Conservation (phyloP, 116 monocot genomes). For the Posidonia oceanica region DNA sequence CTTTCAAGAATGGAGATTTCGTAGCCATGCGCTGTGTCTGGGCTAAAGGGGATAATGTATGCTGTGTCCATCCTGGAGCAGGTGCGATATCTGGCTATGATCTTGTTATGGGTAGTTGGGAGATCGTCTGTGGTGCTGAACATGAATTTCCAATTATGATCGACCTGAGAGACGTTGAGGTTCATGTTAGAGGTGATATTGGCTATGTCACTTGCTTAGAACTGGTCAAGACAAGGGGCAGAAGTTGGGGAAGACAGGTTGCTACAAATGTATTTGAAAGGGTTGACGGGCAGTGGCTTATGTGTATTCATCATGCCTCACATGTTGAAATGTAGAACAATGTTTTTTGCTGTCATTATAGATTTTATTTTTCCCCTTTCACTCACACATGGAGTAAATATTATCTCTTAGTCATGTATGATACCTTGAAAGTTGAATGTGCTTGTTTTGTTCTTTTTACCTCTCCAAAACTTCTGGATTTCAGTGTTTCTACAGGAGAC, state of each 20-base stretch:
- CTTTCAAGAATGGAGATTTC: slow-evolving; percentile 79
- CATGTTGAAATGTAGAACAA: slow-evolving; percentile 52
- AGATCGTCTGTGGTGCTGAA: slow-evolving; percentile 63
- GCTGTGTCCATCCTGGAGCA: slow-evolving; percentile 76
- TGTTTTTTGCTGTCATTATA: not conserved
- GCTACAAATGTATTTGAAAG: slow-evolving; percentile 92
- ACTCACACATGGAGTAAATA: not conserved
- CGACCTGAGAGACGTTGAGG: slow-evolving; percentile 72
- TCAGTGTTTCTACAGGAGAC: too few species aligned
- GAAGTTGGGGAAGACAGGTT: slow-evolving; percentile 83
- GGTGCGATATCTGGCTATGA: slow-evolving; percentile 81
- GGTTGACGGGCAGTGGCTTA: slow-evolving; percentile 67
- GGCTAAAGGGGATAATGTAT: slow-evolving; percentile 67
- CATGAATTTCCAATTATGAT: slow-evolving; percentile 80
- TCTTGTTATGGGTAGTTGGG: slow-evolving; percentile 84
- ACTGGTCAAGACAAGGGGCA: slow-evolving; percentile 72
- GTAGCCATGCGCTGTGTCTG: slow-evolving; percentile 73
- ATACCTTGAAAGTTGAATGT: too few species aligned
- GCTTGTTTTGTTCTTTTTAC: too few species aligned
- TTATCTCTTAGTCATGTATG: too few species aligned
- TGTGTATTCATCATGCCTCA: slow-evolving; percentile 87
- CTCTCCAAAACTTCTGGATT: too few species aligned
- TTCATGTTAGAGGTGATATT: slow-evolving; percentile 53
- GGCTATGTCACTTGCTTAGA: slow-evolving; percentile 92
- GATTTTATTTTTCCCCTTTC: not conserved